phyloP scores from a whole-genome alignment of 2,329 filamentous ascomycete species.

The Alternaria hordeiaustralica region DNA sequence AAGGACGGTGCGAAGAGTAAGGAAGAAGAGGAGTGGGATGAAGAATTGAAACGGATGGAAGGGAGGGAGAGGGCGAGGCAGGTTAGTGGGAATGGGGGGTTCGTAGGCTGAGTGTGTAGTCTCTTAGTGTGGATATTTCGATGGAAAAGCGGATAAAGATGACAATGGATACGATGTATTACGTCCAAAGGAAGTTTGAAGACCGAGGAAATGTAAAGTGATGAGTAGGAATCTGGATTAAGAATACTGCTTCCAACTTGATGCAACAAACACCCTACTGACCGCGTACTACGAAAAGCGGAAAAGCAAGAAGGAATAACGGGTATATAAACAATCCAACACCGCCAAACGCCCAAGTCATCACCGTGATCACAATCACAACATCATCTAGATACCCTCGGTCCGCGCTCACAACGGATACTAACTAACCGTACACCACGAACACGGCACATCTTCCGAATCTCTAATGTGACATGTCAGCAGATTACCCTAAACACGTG shows the following conservation, averaged over 20 bases:
- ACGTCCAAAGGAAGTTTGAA: too few relatives aligned
- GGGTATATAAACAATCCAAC: not conserved
- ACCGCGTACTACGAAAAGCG: not conserved
- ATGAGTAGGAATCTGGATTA: not conserved
- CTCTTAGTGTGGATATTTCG: too few relatives aligned
- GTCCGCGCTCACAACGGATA: not conserved
- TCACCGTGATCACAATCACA: not conserved
- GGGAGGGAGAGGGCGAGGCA: conserved; percentile 13
- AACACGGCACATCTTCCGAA: not conserved
- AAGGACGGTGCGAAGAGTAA: not conserved
- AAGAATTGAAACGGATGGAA: conserved; percentile 18
- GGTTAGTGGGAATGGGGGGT: too few relatives aligned
- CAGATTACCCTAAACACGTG: not conserved
- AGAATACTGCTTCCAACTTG: not conserved
- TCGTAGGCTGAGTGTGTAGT: too few relatives aligned
- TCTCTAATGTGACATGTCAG: not conserved
- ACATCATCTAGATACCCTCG: not conserved
- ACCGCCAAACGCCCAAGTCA: not conserved
- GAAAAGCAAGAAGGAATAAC: not conserved
- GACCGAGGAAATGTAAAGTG: too few relatives aligned
- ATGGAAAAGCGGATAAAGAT: too few relatives aligned
- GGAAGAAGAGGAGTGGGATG: conserved; percentile 12
- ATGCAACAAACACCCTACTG: not conserved
- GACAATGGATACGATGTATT: too few relatives aligned
- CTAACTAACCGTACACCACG: not conserved